Percentiles rank a stretch among this genome's conserved stretches.
Conservation (phyloP, 2,329 filamentous ascomycete genomes). For the Bipolaris bicolor region DNA sequence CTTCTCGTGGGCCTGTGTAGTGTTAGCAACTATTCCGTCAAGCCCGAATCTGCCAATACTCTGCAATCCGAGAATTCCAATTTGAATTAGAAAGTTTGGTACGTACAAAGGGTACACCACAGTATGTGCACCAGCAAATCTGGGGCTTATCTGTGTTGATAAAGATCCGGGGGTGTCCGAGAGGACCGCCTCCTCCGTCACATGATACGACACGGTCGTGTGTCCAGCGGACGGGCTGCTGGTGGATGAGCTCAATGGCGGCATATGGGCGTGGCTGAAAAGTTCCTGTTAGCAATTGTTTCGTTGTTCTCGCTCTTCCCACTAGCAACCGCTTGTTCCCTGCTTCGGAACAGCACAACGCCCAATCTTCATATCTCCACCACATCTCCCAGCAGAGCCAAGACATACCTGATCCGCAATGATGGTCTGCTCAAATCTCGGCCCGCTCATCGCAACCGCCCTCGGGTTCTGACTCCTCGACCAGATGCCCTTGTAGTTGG, state of each 20-base stretch:
- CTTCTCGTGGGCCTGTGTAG: constrained; percentile 80
- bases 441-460: constrained; percentile 85
- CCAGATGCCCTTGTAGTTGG: constrained; percentile 84
- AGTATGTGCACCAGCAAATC: constrained; percentile 90
- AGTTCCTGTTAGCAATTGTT: constrained; percentile 26
- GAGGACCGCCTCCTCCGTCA: constrained; percentile 88
- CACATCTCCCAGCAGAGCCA: neutral
- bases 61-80: neutral
- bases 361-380: neutral
- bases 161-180: constrained; percentile 90
- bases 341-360: neutral
- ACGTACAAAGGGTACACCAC: constrained; percentile 89
- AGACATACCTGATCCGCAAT: constrained; percentile 82
- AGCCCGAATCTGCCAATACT: too few relatives aligned
- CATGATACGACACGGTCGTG: constrained; percentile 82
- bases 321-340: neutral
- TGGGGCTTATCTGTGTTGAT: constrained; percentile 99
- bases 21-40: constrained; percentile 12
- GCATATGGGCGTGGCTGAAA: constrained; percentile 82
- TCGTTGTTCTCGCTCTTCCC: constrained; percentile 1
- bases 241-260: constrained; percentile 94
- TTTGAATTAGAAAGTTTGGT: constrained; percentile 10
- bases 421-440: constrained; percentile 96
- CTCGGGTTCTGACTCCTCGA: constrained; percentile 83
- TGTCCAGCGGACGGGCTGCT: constrained; percentile 92